phyloP scores from a whole-genome alignment of 2,329 filamentous ascomycete genomes.

The Metarhizium brunneum region DNA sequence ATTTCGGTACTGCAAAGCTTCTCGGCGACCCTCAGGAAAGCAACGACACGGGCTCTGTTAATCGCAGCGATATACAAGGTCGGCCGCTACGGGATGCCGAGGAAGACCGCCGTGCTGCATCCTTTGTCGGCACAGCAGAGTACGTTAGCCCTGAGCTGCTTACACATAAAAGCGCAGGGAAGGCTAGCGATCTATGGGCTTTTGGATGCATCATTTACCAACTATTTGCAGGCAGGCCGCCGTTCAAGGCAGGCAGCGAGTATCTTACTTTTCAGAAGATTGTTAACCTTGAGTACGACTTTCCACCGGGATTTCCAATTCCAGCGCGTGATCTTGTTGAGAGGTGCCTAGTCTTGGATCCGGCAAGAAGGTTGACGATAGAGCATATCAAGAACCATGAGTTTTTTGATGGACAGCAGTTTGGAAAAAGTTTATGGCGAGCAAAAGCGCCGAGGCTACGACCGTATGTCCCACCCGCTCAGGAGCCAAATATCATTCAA shows the following conservation, averaged over 20 bases:
- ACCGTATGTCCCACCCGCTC: slow-evolving; percentile 67
- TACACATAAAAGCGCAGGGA: slow-evolving; percentile 93
- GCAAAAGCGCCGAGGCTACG: slow-evolving; percentile 81
- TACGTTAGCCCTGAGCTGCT: slow-evolving; percentile 97
- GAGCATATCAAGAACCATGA: slow-evolving; percentile 96
- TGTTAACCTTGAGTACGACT: slow-evolving; percentile 86
- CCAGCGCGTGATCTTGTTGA: slow-evolving; percentile 85
- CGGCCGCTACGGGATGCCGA: slow-evolving; percentile 27
- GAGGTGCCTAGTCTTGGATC: slow-evolving; percentile 81
- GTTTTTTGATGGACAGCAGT: slow-evolving; percentile 82
- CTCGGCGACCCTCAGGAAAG: slow-evolving; percentile 37
- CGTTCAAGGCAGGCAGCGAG: slow-evolving; percentile 92
- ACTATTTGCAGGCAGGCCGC: slow-evolving; percentile 85
- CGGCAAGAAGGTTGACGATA: slow-evolving; percentile 71
- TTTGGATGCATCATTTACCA: slow-evolving; percentile 98
- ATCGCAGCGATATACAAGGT: slow-evolving; percentile 25
- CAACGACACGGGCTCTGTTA: slow-evolving; percentile 31
- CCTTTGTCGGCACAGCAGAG: slow-evolving; percentile 95
- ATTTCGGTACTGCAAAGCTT: slow-evolving; percentile 97
- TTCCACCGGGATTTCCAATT: slow-evolving; percentile 78
- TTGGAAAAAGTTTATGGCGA: slow-evolving; percentile 81
- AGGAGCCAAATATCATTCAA: slow-evolving; percentile 67
- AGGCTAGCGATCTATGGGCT: slow-evolving; percentile 95
- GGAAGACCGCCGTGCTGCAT: slow-evolving; percentile 71
- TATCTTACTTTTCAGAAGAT: slow-evolving; percentile 99